Evolutionary conservation across 1,284 basidiomycete species (phyloP).

Genomic region (Pseudozyma pruni): DNA sequence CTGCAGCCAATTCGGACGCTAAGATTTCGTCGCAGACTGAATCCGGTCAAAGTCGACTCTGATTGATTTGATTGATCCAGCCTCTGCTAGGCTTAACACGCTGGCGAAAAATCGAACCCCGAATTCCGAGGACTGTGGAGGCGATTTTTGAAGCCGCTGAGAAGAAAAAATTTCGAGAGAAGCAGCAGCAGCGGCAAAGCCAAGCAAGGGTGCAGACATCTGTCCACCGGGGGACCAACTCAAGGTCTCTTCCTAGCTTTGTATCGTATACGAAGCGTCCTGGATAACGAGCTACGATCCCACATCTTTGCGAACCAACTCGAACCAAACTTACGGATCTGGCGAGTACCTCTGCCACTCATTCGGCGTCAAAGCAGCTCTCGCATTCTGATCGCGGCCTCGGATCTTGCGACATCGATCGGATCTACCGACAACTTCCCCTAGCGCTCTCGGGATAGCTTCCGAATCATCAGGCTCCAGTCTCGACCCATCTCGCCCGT

Average conservation of each 20-base stretch:
- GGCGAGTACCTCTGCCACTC: too few relatives aligned
- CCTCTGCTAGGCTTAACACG: constrained; percentile 1
- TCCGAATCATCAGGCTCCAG: too few relatives aligned
- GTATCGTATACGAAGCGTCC: too few relatives aligned
- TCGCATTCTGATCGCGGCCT: too few relatives aligned
- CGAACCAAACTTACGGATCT: too few relatives aligned
- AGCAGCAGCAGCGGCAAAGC: not conserved
- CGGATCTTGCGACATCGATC: too few relatives aligned
- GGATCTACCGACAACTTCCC: too few relatives aligned
- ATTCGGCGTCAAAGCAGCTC: too few relatives aligned
- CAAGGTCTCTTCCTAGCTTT: not conserved
- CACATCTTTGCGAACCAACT: too few relatives aligned
- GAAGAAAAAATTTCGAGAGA: constrained; percentile 38
- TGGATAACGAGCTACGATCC: not conserved
- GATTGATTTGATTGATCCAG: constrained; percentile 20
- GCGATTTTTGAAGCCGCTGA: not conserved
- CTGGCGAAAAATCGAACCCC: not conserved
- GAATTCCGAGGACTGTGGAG: constrained; percentile 30
- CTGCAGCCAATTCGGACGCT: constrained; percentile 23
- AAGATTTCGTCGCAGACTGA: constrained; percentile 21
- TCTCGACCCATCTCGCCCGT: not conserved
- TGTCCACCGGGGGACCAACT: too few relatives aligned
- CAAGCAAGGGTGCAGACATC: constrained; percentile 29
- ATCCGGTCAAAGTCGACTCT: constrained; percentile 4
- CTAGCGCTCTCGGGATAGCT: too few relatives aligned